Percentiles rank a stretch among this genome's conserved stretches.
These are phyloP conservation scores for Moesziomyces sp. DNA, from an alignment of 1,284 basidiomycete genomes.

Conservation along the genomic window DNA sequence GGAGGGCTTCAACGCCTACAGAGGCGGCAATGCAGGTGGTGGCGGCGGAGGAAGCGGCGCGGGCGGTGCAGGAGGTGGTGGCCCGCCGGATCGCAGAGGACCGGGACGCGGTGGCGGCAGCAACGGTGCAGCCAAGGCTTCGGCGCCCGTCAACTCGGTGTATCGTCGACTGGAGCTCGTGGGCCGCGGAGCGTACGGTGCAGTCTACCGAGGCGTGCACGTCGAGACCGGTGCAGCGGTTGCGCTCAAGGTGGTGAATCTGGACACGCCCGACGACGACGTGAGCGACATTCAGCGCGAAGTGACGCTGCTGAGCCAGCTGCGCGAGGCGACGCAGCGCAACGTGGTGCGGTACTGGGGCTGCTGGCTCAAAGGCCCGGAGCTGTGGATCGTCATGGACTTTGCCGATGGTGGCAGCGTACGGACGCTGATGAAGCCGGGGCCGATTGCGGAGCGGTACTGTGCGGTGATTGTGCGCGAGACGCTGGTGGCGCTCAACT, in stretches of 20 bases:
- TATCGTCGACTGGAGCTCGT: slow-evolving; percentile 63
- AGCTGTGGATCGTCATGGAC: slow-evolving; percentile 99
- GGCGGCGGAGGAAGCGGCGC: slow-evolving; percentile 19
- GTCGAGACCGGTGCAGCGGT: slow-evolving; percentile 85
- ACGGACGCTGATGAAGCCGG: slow-evolving; percentile 82
- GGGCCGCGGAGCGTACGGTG: slow-evolving; percentile 65
- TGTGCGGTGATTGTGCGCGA: slow-evolving; percentile 89
- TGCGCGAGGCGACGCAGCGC: slow-evolving; percentile 78
- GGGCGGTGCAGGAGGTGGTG: slow-evolving; percentile 37
- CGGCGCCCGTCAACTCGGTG: slow-evolving; percentile 39
- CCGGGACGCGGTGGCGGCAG: slow-evolving; percentile 13
- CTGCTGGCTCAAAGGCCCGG: slow-evolving; percentile 90
- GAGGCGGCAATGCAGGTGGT: slow-evolving; percentile 8
- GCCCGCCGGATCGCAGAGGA: slow-evolving; percentile 34
- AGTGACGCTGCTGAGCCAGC: slow-evolving; percentile 88
- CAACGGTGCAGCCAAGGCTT: slow-evolving; percentile 17
- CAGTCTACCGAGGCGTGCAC: slow-evolving; percentile 72
- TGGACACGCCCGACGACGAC: slow-evolving; percentile 91
- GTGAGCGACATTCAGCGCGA: slow-evolving; percentile 96
- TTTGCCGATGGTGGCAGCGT: slow-evolving; percentile 95
- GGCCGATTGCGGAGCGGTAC: slow-evolving; percentile 85
- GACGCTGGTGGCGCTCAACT: slow-evolving; percentile 69
- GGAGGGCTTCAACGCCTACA: slow-evolving; percentile 5
- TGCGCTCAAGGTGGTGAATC: slow-evolving; percentile 97
- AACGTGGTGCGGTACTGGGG: slow-evolving; percentile 97